Base-by-base conservation (phyloP, 148 eudicot genomes). In the Rhododendron ovatum region DNA sequence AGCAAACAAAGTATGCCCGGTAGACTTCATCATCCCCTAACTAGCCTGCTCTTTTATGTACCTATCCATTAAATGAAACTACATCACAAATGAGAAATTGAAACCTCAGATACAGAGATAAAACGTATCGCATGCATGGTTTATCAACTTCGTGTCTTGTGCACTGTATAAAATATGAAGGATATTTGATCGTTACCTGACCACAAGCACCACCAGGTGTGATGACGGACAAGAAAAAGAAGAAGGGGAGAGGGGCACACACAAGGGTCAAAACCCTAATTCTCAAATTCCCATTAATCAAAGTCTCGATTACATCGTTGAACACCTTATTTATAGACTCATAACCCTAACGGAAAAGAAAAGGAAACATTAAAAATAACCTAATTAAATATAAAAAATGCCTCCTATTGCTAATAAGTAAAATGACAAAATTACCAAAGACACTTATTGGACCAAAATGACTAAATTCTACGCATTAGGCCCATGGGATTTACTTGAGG, bases 11-110 rank as follows among this genome's bases (percentile, higher is more conserved):
- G 85, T 84, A 91, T 90, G 93, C 88, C 99, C 95, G 33, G 94
- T 89, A 91, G 89, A 91, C 91, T 85, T 93, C 95, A 94, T 92
- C 94, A 89, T 92, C 90, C 91, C 93, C 88, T 88, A 91, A 92
- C 88, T 92, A 87, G 85, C 88, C 87, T 88, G 91, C 90, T 88
- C 89, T 92, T 87, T 89, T 37, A 85, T 82, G 90, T 87, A 92
- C 92, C 92, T 91, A 91, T 87, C 84, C 92, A 91, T 87, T 89
- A 83, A 88, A 86, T 84, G 87, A 88, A 87, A 87, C 90, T 87
- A 87, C 71, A 86, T 88, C 82, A 90, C 84, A 55, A 59, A 85
- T 15, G 26, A 87, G 14, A 69, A 18, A 47, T 47, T 37, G 9
- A 71, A n/a, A 71, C 51, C 83, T 17, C 30, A 33, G 10, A 85